These are phyloP conservation scores for Aureobasidium melanogenum DNA, from an alignment of 2,329 filamentous ascomycete species.

Conservation along the genomic window DNA sequence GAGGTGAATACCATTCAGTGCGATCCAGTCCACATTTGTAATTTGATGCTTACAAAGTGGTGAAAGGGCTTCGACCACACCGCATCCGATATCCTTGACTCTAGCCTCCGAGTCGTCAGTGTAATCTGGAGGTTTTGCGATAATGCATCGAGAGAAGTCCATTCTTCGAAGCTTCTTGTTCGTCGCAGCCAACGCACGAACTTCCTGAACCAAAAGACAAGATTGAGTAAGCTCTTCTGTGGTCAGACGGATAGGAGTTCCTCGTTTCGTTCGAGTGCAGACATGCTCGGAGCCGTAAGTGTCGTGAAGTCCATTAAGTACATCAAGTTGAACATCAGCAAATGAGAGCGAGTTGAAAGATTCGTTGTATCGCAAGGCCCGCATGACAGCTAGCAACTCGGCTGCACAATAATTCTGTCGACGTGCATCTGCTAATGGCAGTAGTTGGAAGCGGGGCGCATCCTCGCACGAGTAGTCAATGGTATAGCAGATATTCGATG, in stretches of 20 bases:
- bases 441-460: slow-evolving; percentile 56
- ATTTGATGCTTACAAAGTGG: slow-evolving; percentile 58
- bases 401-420: slow-evolving; percentile 48
- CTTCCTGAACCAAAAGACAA: slow-evolving; percentile 58
- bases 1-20: slow-evolving; percentile 59
- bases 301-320: slow-evolving; percentile 54
- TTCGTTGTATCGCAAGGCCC: slow-evolving; percentile 62
- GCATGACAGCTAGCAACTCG: slow-evolving; percentile 62
- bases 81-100: slow-evolving; percentile 53
- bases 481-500: slow-evolving; percentile 56
- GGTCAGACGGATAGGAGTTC: slow-evolving; percentile 47
- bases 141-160: slow-evolving; percentile 57
- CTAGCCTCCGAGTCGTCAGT: slow-evolving; percentile 36
- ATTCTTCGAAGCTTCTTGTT: slow-evolving; percentile 54
- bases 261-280: slow-evolving; percentile 46
- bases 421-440: slow-evolving; percentile 45
- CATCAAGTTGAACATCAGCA: slow-evolving; percentile 53
- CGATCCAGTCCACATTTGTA: slow-evolving; percentile 63
- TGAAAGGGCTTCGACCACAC: slow-evolving; percentile 60
- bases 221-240: slow-evolving; percentile 45
- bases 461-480: slow-evolving; percentile 56
- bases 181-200: slow-evolving; percentile 58
- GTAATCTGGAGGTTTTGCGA: slow-evolving; percentile 40
- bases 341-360: slow-evolving; percentile 61
- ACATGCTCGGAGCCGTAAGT: slow-evolving; percentile 53